phyloP scores from a whole-genome alignment of 1,139 yeast species.

The Candida anutae region DNA sequence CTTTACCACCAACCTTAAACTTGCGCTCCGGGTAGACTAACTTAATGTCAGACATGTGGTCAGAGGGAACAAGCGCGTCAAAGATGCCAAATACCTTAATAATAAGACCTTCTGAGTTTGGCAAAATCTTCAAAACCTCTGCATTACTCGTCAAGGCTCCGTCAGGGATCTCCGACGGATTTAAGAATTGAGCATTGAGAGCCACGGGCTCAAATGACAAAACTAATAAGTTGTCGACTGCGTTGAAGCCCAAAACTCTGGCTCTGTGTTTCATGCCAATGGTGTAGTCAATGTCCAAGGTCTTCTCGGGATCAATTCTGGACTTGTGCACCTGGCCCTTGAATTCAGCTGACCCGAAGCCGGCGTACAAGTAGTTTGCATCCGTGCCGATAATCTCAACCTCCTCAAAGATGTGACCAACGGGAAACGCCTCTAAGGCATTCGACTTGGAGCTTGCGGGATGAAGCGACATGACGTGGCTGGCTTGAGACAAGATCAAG shows the following conservation, averaged over 20 bases:
- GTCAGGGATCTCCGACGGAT: constrained; percentile 62
- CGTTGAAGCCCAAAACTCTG: constrained; percentile 65
- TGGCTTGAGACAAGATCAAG: constrained; percentile 56
- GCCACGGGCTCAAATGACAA: constrained; percentile 63
- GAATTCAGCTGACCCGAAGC: constrained; percentile 47
- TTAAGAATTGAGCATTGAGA: constrained; percentile 57
- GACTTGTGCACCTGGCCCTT: constrained; percentile 70
- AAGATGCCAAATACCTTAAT: constrained; percentile 60
- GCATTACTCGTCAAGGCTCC: constrained; percentile 57
- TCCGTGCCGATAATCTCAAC: constrained; percentile 55
- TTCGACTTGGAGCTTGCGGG: constrained; percentile 12
- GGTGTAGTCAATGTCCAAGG: constrained; percentile 44
- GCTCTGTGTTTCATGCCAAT: constrained; percentile 66
- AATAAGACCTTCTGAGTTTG: constrained; percentile 56
- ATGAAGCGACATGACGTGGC: constrained; percentile 39
- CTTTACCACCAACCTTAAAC: constrained; percentile 75
- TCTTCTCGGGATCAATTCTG: constrained; percentile 48
- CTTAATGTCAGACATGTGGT: constrained; percentile 78
- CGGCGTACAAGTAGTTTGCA: constrained; percentile 46
- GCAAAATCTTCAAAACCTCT: constrained; percentile 57
- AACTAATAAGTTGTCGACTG: constrained; percentile 56
- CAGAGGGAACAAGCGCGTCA: constrained; percentile 66
- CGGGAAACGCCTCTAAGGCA: constrained; percentile 66
- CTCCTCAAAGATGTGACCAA: constrained; percentile 63
- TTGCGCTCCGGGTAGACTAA: constrained; percentile 87